Conservation (phyloP, 441 rosid genomes). For the Daphne laureola region DNA sequence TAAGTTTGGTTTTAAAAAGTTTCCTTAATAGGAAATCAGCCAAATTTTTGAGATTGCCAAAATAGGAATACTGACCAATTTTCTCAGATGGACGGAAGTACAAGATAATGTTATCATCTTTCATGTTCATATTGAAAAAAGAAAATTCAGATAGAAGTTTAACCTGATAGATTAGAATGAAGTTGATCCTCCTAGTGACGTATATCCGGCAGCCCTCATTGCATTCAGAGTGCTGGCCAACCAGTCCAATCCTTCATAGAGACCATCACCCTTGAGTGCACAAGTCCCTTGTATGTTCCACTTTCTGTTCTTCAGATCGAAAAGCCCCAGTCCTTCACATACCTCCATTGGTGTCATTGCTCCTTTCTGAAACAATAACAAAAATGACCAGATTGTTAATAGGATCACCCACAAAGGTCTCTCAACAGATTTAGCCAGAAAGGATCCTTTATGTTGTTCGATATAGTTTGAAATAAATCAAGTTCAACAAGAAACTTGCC, state of each 20-base stretch:
- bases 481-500: no score
- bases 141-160: not conserved
- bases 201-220: constrained; percentile 88
- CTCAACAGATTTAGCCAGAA: no score
- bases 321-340: constrained; percentile 84
- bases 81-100: no score
- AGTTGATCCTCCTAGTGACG: constrained; percentile 70
- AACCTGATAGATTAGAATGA: constrained; percentile 50
- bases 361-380: constrained; percentile 54
- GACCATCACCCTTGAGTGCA: constrained; percentile 92
- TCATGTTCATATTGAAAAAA: not conserved
- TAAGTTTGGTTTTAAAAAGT: no score
- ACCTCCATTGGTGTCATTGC: constrained; percentile 97
- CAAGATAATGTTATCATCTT: not conserved
- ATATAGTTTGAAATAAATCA: no score
- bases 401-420: no score
- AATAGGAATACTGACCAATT: no score
- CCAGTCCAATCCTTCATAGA: constrained; percentile 98
- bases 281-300: constrained; percentile 99
- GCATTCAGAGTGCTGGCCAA: constrained; percentile 72
- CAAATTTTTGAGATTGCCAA: no score
- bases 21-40: no score
- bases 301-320: constrained; percentile 86
- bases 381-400: not conserved
- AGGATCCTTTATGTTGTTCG: no score